Base-by-base conservation (phyloP, 768 basidiomycete species). In the Chalciporus chontae region DNA sequence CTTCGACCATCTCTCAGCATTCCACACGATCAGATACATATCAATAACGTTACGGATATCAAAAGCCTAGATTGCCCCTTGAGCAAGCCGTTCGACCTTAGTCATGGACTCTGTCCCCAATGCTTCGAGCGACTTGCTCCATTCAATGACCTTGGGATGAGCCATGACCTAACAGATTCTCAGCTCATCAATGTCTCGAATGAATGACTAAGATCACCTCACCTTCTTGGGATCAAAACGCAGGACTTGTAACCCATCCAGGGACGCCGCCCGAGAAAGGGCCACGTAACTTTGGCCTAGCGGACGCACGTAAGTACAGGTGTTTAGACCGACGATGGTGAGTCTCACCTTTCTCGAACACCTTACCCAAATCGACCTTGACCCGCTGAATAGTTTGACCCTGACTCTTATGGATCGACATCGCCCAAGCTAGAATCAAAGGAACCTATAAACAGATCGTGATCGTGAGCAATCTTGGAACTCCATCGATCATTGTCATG, bases 371-470 rank as follows among this genome's bases (percentile, higher is more conserved):
- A 61, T 85, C 83, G 27, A 87, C 74, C 57, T 77, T 83, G 47
- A 85, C 80, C 39, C 77, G 72, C 39, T 79, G 76, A 39, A 90
- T 76, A 0, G 87, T 88, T 57, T 87, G 84, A 1, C 86, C 87
- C 59, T 89, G 87, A 49, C 77, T 79, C 65, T 90, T 90, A 69
- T 89, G 86, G 49, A 90, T 87, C 2, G 80, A 80, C 73, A 87
- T 83, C 0, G 86, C 85, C 85, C 84, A 89, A 0, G 85, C 82
- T 0, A 85, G 76, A 43, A 90, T 87, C 4, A 94, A 66, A 0
- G 88, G 87, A 2, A 90, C 58, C 83, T 88, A 55, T 2, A 10
- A 10, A 18, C 8, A 37, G 9, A 19, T 42, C 34, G 13, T n/a
- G n/a, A 3, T 15, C 34, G 18, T 50, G 3, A 49, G 21, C 9